phyloP scores from a whole-genome alignment of 352 stramenopile species.

The Bremia lactucae region DNA sequence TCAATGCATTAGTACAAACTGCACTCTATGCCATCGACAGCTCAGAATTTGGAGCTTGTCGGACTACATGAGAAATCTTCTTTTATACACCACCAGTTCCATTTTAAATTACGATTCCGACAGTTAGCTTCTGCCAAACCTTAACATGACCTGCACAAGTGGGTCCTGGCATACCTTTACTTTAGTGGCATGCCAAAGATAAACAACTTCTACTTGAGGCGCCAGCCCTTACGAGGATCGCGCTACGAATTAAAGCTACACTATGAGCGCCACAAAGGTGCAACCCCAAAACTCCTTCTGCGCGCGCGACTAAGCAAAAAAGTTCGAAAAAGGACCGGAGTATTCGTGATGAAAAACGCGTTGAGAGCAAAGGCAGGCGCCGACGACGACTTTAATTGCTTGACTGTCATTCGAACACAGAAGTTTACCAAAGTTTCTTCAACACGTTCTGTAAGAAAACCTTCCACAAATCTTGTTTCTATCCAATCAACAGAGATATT shows the following conservation, averaged over 20 bases:
- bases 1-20: conserved; percentile 31
- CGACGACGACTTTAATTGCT: too few relatives aligned
- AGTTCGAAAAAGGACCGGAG: conserved; percentile 68
- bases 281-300: conserved; percentile 58
- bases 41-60: conserved; percentile 47
- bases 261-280: conserved; percentile 43
- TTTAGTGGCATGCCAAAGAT: too few relatives aligned
- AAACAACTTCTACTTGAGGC: conserved; percentile 46
- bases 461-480: too few relatives aligned
- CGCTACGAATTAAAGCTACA: conserved; percentile 84
- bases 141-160: conserved; percentile 49
- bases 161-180: conserved; percentile 45
- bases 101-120: conserved; percentile 4
- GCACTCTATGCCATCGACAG: conserved; percentile 37
- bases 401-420: too few relatives aligned
- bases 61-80: conserved; percentile 21
- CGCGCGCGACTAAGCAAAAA: conserved; percentile 45
- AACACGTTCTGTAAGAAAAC: too few relatives aligned
- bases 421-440: too few relatives aligned
- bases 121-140: conserved; percentile 55
- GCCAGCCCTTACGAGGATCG: conserved; percentile 60
- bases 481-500: too few relatives aligned
- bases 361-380: conserved; percentile 49
- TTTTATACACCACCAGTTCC: background rate
- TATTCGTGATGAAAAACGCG: conserved; percentile 53